These are phyloP conservation scores for Jaltomata sinuosa DNA, from an alignment of 257 asterid genomes.

Conservation along the genomic window DNA sequence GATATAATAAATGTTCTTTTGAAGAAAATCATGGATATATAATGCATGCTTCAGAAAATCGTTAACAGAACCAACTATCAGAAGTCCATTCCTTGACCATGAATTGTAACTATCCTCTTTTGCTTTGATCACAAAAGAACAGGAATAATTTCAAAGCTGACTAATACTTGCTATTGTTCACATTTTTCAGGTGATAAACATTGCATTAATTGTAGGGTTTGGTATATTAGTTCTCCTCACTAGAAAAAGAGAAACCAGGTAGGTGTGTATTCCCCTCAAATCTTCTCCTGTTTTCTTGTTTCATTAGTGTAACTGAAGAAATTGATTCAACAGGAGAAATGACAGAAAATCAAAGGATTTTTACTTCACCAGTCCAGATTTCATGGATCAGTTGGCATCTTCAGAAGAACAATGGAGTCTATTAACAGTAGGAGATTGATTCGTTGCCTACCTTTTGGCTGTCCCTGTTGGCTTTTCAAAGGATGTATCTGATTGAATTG, in stretches of 20 bases:
- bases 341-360: not conserved
- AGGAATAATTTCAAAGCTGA: not conserved
- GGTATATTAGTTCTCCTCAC: slow-evolving; percentile 73
- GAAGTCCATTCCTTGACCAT: not conserved
- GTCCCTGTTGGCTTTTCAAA: not conserved
- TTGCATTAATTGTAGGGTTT: slow-evolving; percentile 62
- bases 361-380: not conserved
- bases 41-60: not conserved
- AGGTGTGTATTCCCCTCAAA: slow-evolving; percentile 13
- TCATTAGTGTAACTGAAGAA: not conserved
- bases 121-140: not conserved
- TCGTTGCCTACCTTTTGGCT: not conserved
- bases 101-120: not conserved
- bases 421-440: not conserved
- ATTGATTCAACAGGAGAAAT: not conserved
- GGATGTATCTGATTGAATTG: not conserved
- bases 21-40: not conserved
- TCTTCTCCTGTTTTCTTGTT: not conserved
- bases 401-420: slow-evolving; percentile 9
- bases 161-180: not conserved
- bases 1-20: not conserved
- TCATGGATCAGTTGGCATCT: not conserved
- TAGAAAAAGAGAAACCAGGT: slow-evolving; percentile 75
- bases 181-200: slow-evolving; percentile 45
- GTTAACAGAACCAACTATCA: not conserved